A percentile compares a stretch with the other conserved stretches of the same genome.
phyloP scores from a whole-genome alignment of 2,329 filamentous ascomycete species.

The Cladosporium cucumerinum region DNA sequence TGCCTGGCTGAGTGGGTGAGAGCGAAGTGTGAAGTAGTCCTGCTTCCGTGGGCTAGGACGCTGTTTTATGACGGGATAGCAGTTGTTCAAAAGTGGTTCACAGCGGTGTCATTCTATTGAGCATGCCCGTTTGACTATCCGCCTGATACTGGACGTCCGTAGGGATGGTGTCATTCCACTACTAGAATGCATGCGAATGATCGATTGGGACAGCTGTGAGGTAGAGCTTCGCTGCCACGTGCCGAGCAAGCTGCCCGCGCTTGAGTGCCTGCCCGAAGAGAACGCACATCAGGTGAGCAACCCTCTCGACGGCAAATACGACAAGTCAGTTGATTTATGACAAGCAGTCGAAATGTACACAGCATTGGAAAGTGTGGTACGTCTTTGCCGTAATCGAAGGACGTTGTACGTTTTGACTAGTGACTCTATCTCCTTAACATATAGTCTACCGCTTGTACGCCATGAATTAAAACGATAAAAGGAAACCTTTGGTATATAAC shows the following conservation, averaged over 20 bases:
- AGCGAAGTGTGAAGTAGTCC: not conserved
- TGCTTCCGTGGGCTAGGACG: not conserved
- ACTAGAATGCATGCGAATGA: not conserved
- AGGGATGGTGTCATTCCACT: not conserved
- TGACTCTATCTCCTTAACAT: not conserved
- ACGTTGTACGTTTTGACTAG: not conserved
- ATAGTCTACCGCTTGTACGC: not conserved
- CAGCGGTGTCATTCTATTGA: not conserved
- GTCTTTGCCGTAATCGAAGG: not conserved
- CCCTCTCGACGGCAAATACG: not conserved
- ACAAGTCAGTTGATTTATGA: not conserved
- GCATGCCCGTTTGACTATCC: not conserved
- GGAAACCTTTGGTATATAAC: constrained; percentile 2
- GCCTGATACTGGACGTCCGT: not conserved
- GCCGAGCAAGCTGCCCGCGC: not conserved
- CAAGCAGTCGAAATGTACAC: not conserved
- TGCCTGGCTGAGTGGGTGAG: not conserved
- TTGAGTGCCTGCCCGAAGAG: not conserved
- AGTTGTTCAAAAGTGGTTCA: not conserved
- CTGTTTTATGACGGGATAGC: not conserved
- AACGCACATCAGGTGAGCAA: not conserved
- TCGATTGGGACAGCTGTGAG: not conserved
- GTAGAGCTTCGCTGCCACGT: not conserved
- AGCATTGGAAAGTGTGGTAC: not conserved
- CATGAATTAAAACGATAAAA: not conserved